phyloP scores from a whole-genome alignment of 1,139 yeast species.

The Lodderomyces margitis region DNA sequence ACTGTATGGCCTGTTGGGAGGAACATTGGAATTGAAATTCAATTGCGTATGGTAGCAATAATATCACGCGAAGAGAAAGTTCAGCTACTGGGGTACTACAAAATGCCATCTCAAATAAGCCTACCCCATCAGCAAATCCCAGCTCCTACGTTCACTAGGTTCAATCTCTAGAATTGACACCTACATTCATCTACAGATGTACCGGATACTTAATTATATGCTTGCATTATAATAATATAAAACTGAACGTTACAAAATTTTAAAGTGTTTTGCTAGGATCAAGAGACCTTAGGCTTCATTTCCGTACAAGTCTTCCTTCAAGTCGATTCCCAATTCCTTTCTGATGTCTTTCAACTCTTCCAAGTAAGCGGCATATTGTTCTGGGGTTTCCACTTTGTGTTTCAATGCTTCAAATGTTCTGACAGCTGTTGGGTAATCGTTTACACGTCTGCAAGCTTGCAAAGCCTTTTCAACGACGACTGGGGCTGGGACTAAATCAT shows the following conservation, averaged over 20 bases:
- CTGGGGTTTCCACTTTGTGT: constrained; percentile 91
- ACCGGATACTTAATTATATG: not conserved
- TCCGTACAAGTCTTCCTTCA: constrained; percentile 81
- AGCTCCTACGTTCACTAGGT: too few species aligned
- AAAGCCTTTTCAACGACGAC: constrained; percentile 93
- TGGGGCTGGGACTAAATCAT: constrained; percentile 98
- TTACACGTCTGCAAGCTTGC: constrained; percentile 98
- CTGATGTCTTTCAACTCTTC: constrained; percentile 92
- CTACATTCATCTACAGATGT: too few species aligned
- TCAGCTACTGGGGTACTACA: too few species aligned
- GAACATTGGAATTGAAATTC: not conserved
- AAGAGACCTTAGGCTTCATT: constrained; percentile 1
- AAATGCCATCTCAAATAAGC: too few species aligned
- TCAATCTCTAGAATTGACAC: too few species aligned
- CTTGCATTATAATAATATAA: constrained; percentile 1
- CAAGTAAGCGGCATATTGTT: constrained; percentile 92
- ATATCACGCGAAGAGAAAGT: too few species aligned
- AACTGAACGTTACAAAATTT: not conserved
- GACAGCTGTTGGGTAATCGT: constrained; percentile 97
- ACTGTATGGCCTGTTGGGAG: not conserved
- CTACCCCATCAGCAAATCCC: too few species aligned
- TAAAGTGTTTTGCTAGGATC: not conserved
- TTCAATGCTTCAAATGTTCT: constrained; percentile 95
- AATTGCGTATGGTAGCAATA: not conserved
- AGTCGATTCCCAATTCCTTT: constrained; percentile 89